phyloP scores from a whole-genome alignment of 257 asterid species.

The Mentha longifolia region DNA sequence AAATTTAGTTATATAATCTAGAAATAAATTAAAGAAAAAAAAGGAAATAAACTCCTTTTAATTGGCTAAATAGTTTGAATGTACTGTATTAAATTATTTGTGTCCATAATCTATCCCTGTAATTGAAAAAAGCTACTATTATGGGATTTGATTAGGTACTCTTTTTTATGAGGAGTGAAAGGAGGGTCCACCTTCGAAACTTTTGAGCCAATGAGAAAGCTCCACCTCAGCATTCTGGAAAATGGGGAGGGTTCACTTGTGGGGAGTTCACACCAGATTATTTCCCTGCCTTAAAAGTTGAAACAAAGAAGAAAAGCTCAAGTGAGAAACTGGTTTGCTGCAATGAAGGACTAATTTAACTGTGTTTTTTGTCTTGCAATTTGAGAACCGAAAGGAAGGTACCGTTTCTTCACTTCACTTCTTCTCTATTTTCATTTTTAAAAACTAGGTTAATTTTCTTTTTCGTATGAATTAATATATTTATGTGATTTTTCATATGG shows the following conservation, averaged over 20 bases:
- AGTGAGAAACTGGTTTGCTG: conserved; percentile 45
- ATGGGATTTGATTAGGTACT: conserved; percentile 18
- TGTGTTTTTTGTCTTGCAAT: conserved; percentile 33
- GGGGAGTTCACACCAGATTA: conserved; percentile 32
- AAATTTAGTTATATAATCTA: no score
- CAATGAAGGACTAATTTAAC: conserved; percentile 32
- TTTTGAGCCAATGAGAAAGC: conserved; percentile 19
- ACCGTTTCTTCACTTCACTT: conserved; percentile 8
- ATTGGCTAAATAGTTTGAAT: no score
- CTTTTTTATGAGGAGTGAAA: conserved; percentile 19
- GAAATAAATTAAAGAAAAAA: no score
- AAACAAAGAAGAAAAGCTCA: conserved; percentile 33
- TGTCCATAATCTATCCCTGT: background rate
- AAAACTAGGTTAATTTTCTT: background rate
- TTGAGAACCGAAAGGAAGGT: conserved; percentile 36
- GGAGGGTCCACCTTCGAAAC: conserved; percentile 25
- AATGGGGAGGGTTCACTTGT: conserved; percentile 32
- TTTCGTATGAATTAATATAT: conserved; percentile 4
- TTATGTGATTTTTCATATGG: background rate
- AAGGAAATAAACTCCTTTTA: no score
- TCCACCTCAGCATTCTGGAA: conserved; percentile 26
- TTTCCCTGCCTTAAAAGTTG: conserved; percentile 46
- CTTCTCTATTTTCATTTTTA: background rate
- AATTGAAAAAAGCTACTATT: background rate
- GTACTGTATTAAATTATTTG: background rate